Evolutionary conservation across 176 grass and related monocot genomes (phyloP), one percentile per base, ranked within the genome.

Genomic region (Carex myosuroides): DNA sequence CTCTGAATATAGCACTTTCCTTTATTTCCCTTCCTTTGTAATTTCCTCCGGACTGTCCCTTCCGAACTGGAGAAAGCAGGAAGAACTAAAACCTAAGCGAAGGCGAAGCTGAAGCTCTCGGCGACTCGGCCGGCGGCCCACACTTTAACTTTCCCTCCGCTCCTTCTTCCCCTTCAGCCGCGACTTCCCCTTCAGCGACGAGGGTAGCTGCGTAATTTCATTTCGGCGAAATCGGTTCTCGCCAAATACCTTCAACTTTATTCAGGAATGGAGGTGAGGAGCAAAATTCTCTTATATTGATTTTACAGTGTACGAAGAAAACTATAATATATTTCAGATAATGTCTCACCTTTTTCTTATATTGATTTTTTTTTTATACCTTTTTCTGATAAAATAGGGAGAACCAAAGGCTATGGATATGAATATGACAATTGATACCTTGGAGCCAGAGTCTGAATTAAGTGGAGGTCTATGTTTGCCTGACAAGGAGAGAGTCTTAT

Each of bases 391-490:
- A 44, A 41, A 18, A 41, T 42, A 70, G 67, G 67, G 35, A 70
- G 17, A 73, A 80, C 79, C 61, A 46, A 86, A 89, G 32, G 86
- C 81, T 17, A 22, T 92, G 17, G 90, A 94, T 61, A 59, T 97
- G 30, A 81, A 94, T 4, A 87, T 86, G 60, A 93, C 76, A 55
- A 93, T 65, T 33, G 82, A 88, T 17, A 95, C 89, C 16, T 90
- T 98, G 48, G 86, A 88, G 6, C 89, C 95, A 11, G 95, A 98
- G 80, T 78, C 72, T 8, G 79, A 87, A 83, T 82, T 56, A 3
- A 82, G 68, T 0, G 87, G 92, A 16, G 95, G 95, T 8, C 88
- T 98, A 0, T 90, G 63, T 85, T 26, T 93, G 79, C 91, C 88
- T 20, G 89, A 30, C 21, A 90, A 85, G 63, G 85, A 97, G 14